These are phyloP conservation scores for Kalanchoe fedtschenkoi DNA, from an alignment of 164 flowering plant species.

Conservation along the genomic window DNA sequence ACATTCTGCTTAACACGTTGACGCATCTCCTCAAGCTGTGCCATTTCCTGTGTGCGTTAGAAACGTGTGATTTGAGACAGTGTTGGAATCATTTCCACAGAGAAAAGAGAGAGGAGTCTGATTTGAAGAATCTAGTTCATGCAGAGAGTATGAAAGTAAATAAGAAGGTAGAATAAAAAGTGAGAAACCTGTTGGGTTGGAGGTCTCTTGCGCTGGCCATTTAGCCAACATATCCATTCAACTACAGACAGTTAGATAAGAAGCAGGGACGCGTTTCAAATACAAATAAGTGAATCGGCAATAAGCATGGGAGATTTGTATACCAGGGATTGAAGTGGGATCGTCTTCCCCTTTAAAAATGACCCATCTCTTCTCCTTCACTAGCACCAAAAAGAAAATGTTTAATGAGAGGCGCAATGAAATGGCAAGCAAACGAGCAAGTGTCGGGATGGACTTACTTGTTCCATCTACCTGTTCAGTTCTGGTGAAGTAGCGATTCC, in stretches of 20 bases:
- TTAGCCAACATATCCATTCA: conserved; percentile 99
- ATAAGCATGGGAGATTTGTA: neutral
- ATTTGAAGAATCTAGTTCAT: neutral
- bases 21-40: conserved; percentile 73
- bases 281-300: neutral
- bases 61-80: neutral
- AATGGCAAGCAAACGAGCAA: neutral
- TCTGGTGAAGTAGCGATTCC: conserved; percentile 68
- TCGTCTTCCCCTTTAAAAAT: conserved; percentile 79
- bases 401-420: neutral
- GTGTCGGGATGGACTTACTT: conserved; percentile 31
- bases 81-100: neutral
- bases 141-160: neutral
- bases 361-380: conserved; percentile 92
- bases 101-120: no score
- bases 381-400: conserved; percentile 23
- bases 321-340: conserved; percentile 82
- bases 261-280: neutral
- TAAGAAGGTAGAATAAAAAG: neutral
- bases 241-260: conserved; percentile 34
- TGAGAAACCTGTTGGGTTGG: conserved; percentile 74
- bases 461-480: conserved; percentile 66
- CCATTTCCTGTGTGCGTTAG: conserved; percentile 48
- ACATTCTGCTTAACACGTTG: conserved; percentile 70
- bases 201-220: conserved; percentile 85